Percentiles rank a stretch among this genome's conserved stretches.
These are phyloP conservation scores for Pestalotiopsis sp. DNA, from an alignment of 2,329 filamentous ascomycete species.

Conservation along the genomic window DNA sequence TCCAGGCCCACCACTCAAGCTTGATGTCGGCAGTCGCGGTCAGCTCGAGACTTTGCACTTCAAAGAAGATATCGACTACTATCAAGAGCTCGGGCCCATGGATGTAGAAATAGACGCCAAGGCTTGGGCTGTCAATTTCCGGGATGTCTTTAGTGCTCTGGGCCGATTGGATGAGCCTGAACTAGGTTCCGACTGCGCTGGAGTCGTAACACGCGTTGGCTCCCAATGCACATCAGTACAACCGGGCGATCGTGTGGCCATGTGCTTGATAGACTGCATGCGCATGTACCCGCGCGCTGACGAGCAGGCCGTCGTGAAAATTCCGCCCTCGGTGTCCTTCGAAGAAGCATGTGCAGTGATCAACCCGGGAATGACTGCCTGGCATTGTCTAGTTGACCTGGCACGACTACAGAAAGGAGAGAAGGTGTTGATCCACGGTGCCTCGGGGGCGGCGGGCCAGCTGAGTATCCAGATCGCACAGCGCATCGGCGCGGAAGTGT, in stretches of 20 bases:
- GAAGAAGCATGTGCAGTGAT: background rate
- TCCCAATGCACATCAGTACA: slow-evolving; percentile 27
- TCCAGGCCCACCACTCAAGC: background rate
- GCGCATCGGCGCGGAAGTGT: slow-evolving; percentile 11
- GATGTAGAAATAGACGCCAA: slow-evolving; percentile 8
- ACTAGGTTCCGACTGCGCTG: slow-evolving; percentile 3
- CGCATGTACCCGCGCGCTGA: slow-evolving; percentile 21
- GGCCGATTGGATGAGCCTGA: slow-evolving; percentile 3
- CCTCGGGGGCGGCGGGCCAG: slow-evolving; percentile 12
- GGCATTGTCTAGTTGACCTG: slow-evolving; percentile 21
- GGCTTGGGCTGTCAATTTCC: slow-evolving; percentile 6
- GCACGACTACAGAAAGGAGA: slow-evolving; percentile 8
- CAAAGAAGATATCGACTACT: background rate
- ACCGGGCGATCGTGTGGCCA: slow-evolving; percentile 19
- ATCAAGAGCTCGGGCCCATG: background rate
- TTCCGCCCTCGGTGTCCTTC: background rate
- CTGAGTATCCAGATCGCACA: slow-evolving; percentile 12
- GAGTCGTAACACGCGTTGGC: slow-evolving; percentile 15
- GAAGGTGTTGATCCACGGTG: slow-evolving; percentile 12
- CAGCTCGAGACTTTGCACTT: slow-evolving; percentile 7
- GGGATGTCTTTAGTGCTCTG: slow-evolving; percentile 5
- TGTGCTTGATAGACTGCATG: slow-evolving; percentile 23
- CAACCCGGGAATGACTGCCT: slow-evolving; percentile 22
- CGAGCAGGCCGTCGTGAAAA: background rate
- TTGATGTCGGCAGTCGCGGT: background rate